These are phyloP conservation scores for Kuraishia capsulata DNA, from an alignment of 805 yeast genomes.

Conservation along the genomic window DNA sequence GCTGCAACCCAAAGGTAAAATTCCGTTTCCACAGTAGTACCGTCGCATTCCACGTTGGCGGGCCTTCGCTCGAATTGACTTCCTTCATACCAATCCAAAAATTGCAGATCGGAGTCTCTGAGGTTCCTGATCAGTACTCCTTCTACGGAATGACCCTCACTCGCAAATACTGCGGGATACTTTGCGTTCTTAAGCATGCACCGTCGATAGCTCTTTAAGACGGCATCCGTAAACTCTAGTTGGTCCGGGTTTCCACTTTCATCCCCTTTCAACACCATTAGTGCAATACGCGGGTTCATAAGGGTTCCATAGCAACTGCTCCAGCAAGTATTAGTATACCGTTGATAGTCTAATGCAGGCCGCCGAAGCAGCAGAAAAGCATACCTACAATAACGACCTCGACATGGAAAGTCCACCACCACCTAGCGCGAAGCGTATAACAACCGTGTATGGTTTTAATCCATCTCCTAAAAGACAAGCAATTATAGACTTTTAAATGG, in stretches of 20 bases:
- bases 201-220: conserved; percentile 6
- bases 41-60: neutral
- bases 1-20: neutral
- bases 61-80: neutral
- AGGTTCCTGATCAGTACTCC: conserved; percentile 9
- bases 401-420: no score
- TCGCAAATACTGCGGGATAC: conserved; percentile 9
- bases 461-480: no score
- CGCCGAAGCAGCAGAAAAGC: no score
- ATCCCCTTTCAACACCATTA: conserved; percentile 7
- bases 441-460: no score
- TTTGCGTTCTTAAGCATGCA: conserved; percentile 7
- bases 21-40: neutral
- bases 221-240: conserved; percentile 7
- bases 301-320: conserved; percentile 10
- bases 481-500: no score
- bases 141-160: conserved; percentile 1
- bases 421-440: no score
- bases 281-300: conserved; percentile 6
- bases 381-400: no score
- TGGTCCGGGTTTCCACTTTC: no score
- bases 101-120: conserved; percentile 5
- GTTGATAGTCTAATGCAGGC: no score
- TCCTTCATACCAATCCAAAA: conserved; percentile 13
- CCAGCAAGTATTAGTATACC: neutral